These are phyloP conservation scores for Leccinum fibrillosum DNA, from an alignment of 768 basidiomycete species.

Conservation along the genomic window DNA sequence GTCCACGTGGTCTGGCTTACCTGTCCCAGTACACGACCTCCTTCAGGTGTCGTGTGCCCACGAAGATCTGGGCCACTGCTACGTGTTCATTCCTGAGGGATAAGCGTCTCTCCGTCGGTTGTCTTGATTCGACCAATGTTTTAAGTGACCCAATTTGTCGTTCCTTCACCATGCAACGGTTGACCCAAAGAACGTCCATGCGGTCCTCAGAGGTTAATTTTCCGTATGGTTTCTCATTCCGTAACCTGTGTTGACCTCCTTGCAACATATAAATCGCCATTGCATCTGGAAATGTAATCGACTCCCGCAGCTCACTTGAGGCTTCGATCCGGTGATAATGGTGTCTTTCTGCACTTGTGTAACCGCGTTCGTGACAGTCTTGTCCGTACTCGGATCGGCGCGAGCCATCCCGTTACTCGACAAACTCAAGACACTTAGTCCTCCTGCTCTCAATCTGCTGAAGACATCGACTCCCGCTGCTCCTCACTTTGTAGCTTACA, in stretches of 20 bases:
- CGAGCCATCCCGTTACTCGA: slow-evolving; percentile 19
- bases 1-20: not conserved
- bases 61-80: not conserved
- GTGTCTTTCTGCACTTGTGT: slow-evolving; percentile 12
- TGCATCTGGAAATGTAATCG: not conserved
- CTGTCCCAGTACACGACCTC: not conserved
- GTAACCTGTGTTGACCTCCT: not conserved
- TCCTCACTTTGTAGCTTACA: slow-evolving; percentile 48
- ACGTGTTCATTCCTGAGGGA: not conserved
- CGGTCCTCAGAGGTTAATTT: not conserved
- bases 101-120: not conserved
- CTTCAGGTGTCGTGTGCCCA: not conserved
- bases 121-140: not conserved
- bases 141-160: not conserved
- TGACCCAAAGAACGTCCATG: not conserved
- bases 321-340: slow-evolving; percentile 7
- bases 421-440: slow-evolving; percentile 20
- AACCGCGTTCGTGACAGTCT: not conserved
- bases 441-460: slow-evolving; percentile 23
- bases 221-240: not conserved
- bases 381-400: slow-evolving; percentile 12
- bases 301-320: not conserved
- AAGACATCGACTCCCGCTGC: slow-evolving; percentile 33
- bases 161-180: not conserved
- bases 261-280: slow-evolving; percentile 25